phyloP scores from a whole-genome alignment of 345 rosid genomes.

The Populus pruinosa region DNA sequence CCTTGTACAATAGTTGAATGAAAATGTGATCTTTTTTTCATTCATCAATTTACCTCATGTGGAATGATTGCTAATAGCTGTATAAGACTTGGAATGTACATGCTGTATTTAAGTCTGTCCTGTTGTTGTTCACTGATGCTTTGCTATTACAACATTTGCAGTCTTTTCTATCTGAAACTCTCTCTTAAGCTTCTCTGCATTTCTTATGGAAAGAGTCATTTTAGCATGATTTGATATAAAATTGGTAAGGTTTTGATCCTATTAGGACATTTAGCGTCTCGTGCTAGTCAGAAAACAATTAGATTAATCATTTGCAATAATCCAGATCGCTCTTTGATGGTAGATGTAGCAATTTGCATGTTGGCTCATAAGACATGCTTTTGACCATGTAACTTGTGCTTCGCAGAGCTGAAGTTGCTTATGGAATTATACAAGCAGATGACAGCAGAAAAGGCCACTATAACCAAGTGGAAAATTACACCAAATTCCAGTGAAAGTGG shows the following conservation, averaged over 20 bases:
- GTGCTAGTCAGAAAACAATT: neutral
- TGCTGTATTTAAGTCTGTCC: neutral
- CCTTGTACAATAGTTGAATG: neutral
- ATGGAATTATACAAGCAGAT: constrained; percentile 55
- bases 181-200: neutral
- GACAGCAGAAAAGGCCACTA: constrained; percentile 36
- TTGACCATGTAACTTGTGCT: neutral
- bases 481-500: constrained; percentile 39
- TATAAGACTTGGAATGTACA: neutral
- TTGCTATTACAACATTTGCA: neutral
- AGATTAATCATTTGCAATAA: neutral
- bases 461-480: constrained; percentile 25
- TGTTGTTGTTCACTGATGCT: neutral
- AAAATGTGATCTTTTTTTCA: neutral
- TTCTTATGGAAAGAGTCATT: neutral
- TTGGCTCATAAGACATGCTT: neutral
- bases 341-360: neutral
- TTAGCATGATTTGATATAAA: neutral
- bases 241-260: neutral
- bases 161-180: neutral
- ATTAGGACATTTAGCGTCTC: neutral
- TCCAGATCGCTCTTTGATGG: neutral
- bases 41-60: neutral
- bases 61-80: neutral
- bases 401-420: constrained; percentile 62